Percentiles rank a stretch among this genome's conserved stretches.
phyloP scores from a whole-genome alignment of 139 green algal genomes.

The Dunaliella primolecta region DNA sequence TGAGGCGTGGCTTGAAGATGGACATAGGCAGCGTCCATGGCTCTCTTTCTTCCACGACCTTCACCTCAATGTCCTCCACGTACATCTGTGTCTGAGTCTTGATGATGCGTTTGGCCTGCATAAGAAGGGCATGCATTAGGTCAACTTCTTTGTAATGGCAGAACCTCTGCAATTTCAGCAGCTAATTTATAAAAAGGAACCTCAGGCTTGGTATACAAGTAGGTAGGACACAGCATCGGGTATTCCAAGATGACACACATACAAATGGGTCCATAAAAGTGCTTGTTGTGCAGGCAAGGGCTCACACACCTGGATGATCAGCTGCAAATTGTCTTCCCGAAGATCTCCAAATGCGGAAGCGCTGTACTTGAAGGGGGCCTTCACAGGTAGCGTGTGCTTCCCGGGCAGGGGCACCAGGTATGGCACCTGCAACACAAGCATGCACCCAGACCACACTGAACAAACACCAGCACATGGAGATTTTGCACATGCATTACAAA shows the following conservation, averaged over 20 bases:
- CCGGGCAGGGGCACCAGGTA: slow-evolving; percentile 65
- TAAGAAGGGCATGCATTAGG: no score
- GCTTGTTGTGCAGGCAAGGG: no score
- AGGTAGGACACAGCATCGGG: background rate
- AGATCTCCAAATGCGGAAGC: slow-evolving; percentile 58
- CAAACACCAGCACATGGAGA: no score
- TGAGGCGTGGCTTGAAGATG: slow-evolving; percentile 67
- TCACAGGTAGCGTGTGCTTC: slow-evolving; percentile 60
- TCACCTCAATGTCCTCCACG: slow-evolving; percentile 42
- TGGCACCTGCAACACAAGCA: slow-evolving; percentile 49
- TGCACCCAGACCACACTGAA: no score
- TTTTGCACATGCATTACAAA: no score
- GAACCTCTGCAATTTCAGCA: no score
- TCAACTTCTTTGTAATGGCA: no score
- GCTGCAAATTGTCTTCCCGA: slow-evolving; percentile 67
- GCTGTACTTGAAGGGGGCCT: slow-evolving; percentile 42
- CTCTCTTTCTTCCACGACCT: slow-evolving; percentile 45
- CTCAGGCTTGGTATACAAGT: background rate
- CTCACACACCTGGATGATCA: slow-evolving; percentile 41
- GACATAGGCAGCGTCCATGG: slow-evolving; percentile 63
- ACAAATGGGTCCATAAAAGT: no score
- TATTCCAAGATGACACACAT: no score
- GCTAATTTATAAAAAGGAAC: background rate
- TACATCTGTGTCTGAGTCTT: slow-evolving; percentile 49
- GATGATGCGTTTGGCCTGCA: slow-evolving; percentile 51